Evolutionary conservation across 2,329 filamentous ascomycete genomes (phyloP).

Genomic region (Neonectria sp.): DNA sequence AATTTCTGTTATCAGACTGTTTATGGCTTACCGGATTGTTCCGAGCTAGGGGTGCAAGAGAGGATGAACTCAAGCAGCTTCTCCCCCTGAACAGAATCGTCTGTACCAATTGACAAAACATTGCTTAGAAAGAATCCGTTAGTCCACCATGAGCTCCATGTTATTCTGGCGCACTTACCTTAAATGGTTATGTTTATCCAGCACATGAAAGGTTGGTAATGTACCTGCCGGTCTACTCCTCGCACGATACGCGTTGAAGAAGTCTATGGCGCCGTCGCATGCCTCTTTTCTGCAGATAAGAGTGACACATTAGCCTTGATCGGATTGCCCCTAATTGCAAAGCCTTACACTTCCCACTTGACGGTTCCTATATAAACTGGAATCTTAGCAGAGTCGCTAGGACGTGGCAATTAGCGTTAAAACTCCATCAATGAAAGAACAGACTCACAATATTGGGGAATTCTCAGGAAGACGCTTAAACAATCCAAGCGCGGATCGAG

Average conservation of each 20-base stretch:
- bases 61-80: constrained; percentile 29
- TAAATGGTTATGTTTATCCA: constrained; percentile 34
- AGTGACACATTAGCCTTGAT: not conserved
- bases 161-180: constrained; percentile 17
- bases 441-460: constrained; percentile 29
- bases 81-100: constrained; percentile 23
- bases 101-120: constrained; percentile 33
- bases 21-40: not conserved
- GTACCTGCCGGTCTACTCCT: constrained; percentile 29
- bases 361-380: constrained; percentile 34
- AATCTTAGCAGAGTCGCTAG: constrained; percentile 23
- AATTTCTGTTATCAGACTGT: too few species aligned
- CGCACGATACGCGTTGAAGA: constrained; percentile 32
- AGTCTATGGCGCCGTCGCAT: constrained; percentile 25
- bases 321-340: not conserved
- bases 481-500: constrained; percentile 28
- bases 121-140: constrained; percentile 16
- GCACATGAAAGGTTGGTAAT: constrained; percentile 30
- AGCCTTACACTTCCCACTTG: constrained; percentile 32
- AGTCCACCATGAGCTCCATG: not conserved
- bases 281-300: constrained; percentile 21
- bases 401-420: not conserved
- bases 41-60: not conserved
- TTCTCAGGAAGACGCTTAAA: constrained; percentile 29
- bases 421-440: not conserved